Percentiles rank a stretch among this genome's conserved stretches.
Conservation (phyloP, 495 filamentous ascomycete genomes). For the Pyrenula massariospora region DNA sequence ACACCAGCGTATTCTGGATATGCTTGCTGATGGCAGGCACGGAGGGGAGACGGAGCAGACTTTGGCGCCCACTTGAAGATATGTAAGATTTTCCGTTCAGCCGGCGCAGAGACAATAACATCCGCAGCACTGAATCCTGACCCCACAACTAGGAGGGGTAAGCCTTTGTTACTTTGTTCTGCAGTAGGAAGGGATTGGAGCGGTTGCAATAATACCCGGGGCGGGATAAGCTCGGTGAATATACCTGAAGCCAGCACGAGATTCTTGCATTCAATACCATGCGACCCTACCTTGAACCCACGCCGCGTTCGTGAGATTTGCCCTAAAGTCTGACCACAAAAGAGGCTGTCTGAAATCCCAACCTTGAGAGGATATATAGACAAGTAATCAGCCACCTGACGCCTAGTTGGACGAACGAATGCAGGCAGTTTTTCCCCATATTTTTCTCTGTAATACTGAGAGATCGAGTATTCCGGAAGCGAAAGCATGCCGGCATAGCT, state of each 20-base stretch:
- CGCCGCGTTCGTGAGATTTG: constrained; percentile 29
- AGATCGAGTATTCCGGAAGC: constrained; percentile 50
- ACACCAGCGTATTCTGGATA: constrained; percentile 58
- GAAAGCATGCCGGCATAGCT: constrained; percentile 60
- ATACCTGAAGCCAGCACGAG: constrained; percentile 55
- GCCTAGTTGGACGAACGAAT: constrained; percentile 44
- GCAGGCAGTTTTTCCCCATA: constrained; percentile 33
- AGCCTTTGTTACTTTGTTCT: constrained; percentile 10
- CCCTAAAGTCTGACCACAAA: constrained; percentile 26
- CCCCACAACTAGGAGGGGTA: constrained; percentile 45
- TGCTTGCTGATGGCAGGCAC: constrained; percentile 49
- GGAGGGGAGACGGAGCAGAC: constrained; percentile 43
- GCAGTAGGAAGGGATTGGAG: constrained; percentile 11
- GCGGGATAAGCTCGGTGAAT: constrained; percentile 44
- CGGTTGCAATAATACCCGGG: constrained; percentile 34
- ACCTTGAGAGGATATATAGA: constrained; percentile 41
- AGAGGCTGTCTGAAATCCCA: constrained; percentile 39
- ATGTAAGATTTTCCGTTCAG: constrained; percentile 44
- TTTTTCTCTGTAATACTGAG: constrained; percentile 33
- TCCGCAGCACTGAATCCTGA: constrained; percentile 58
- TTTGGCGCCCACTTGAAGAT: constrained; percentile 51
- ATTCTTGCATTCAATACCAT: constrained; percentile 44
- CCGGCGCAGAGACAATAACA: constrained; percentile 43
- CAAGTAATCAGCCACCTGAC: constrained; percentile 48
- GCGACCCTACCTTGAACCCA: constrained; percentile 42